phyloP scores from a whole-genome alignment of 306 rosid species.

The Dicorynia guianensis region DNA sequence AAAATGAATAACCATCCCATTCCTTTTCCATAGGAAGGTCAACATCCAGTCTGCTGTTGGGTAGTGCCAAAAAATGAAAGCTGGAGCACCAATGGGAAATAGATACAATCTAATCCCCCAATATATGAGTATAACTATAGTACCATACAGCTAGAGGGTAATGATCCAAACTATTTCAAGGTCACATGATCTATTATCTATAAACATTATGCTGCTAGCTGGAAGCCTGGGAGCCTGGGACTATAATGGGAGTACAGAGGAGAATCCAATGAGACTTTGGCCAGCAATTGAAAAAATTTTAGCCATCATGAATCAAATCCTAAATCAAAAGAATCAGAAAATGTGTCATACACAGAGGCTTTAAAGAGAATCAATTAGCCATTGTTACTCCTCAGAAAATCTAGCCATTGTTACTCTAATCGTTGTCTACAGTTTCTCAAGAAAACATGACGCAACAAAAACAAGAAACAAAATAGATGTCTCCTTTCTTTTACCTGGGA shows the following conservation, averaged over 20 bases:
- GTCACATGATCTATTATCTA: conserved; percentile 2
- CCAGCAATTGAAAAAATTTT: not conserved
- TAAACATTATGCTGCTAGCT: conserved; percentile 2
- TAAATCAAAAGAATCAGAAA: not conserved
- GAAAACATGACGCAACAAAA: not conserved
- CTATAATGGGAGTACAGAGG: not conserved
- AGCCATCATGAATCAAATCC: not conserved
- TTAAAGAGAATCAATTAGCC: not conserved
- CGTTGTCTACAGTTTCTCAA: not conserved
- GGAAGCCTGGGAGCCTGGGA: no score
- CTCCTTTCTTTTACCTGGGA: not conserved
- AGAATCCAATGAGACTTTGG: not conserved
- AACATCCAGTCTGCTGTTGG: not conserved
- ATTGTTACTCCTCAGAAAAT: no score
- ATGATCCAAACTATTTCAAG: conserved; percentile 4
- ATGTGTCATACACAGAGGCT: not conserved
- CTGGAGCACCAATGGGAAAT: not conserved
- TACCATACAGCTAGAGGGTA: not conserved
- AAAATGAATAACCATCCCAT: no score
- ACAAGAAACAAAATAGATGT: not conserved
- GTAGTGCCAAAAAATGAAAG: not conserved
- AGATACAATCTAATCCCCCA: conserved; percentile 17
- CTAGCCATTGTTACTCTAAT: not conserved
- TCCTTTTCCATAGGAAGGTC: not conserved
- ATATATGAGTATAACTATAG: not conserved